Percentiles rank a stretch among this genome's conserved stretches.
Evolutionary conservation across 495 filamentous ascomycete genomes (phyloP).

Genomic region (Penicillium cataractarum): DNA sequence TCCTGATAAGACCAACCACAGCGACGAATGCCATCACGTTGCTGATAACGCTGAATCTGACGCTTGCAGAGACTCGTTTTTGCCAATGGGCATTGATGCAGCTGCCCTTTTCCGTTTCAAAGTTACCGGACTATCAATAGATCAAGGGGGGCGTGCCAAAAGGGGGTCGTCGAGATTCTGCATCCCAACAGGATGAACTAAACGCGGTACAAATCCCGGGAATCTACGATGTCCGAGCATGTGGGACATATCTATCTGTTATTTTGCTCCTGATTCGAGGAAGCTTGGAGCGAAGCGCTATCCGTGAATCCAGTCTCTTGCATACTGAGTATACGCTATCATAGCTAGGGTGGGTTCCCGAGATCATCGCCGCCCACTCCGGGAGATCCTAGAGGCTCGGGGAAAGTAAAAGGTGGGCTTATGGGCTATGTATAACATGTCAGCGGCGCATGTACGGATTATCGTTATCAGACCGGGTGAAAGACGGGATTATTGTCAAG

Average conservation of each 20-base stretch:
- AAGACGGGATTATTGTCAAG: no score
- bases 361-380: background rate
- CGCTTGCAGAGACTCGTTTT: background rate
- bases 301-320: slow-evolving; percentile 22
- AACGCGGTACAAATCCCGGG: slow-evolving; percentile 24
- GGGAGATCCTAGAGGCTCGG: slow-evolving; percentile 6
- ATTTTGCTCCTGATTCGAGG: slow-evolving; percentile 17
- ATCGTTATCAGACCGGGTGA: no score
- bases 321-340: slow-evolving; percentile 20
- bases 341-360: slow-evolving; percentile 11
- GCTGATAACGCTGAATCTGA: slow-evolving; percentile 15
- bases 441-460: background rate
- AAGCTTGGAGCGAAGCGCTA: slow-evolving; percentile 10
- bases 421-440: background rate
- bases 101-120: background rate
- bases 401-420: background rate
- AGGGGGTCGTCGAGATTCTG: background rate
- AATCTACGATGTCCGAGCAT: slow-evolving; percentile 16
- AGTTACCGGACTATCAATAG: slow-evolving; percentile 5
- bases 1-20: slow-evolving; percentile 46
- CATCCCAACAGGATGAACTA: slow-evolving; percentile 23
- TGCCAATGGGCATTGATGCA: background rate
- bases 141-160: slow-evolving; percentile 1
- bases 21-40: slow-evolving; percentile 32
- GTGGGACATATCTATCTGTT: slow-evolving; percentile 9